Percentiles rank a stretch among this genome's conserved stretches.
Evolutionary conservation across 2,329 filamentous ascomycete genomes (phyloP).

Genomic region (Cryphonectria japonica): DNA sequence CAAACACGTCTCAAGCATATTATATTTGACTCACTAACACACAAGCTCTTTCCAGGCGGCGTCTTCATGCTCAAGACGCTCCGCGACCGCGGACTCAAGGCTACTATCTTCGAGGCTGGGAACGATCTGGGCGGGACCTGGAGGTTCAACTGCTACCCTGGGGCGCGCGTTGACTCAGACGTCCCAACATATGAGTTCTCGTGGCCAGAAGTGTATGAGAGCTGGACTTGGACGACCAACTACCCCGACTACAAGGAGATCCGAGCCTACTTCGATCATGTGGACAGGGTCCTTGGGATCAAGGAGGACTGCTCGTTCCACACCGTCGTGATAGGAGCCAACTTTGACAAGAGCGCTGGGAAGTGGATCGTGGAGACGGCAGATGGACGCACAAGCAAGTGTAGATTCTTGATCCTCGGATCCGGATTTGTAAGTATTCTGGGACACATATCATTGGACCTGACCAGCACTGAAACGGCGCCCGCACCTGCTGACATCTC

Average conservation of each 20-base stretch:
- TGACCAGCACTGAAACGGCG: neutral
- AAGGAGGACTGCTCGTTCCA: conserved; percentile 62
- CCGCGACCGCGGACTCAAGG: conserved; percentile 52
- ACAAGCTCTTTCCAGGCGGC: conserved; percentile 40
- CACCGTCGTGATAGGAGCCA: conserved; percentile 55
- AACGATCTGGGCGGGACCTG: conserved; percentile 57
- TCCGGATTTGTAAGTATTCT: conserved; percentile 51
- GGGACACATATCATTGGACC: neutral
- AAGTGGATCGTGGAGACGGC: conserved; percentile 49
- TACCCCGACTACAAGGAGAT: conserved; percentile 58
- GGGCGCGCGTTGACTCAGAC: conserved; percentile 57
- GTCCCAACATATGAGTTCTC: conserved; percentile 58
- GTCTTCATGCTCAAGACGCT: conserved; percentile 57
- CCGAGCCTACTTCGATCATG: conserved; percentile 61
- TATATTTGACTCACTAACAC: no score
- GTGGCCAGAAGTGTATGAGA: conserved; percentile 54
- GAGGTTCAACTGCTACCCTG: conserved; percentile 61
- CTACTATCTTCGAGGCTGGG: conserved; percentile 57
- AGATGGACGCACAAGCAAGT: conserved; percentile 54
- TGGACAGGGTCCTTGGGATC: conserved; percentile 57
- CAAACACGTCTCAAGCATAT: neutral
- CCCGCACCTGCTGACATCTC: neutral
- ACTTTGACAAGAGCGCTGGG: conserved; percentile 51
- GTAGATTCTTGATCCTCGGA: conserved; percentile 56
- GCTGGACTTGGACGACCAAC: conserved; percentile 60